Percentiles rank a stretch among this genome's conserved stretches.
phyloP scores from a whole-genome alignment of 148 eudicot species.

The Nepenthes mirabilis region DNA sequence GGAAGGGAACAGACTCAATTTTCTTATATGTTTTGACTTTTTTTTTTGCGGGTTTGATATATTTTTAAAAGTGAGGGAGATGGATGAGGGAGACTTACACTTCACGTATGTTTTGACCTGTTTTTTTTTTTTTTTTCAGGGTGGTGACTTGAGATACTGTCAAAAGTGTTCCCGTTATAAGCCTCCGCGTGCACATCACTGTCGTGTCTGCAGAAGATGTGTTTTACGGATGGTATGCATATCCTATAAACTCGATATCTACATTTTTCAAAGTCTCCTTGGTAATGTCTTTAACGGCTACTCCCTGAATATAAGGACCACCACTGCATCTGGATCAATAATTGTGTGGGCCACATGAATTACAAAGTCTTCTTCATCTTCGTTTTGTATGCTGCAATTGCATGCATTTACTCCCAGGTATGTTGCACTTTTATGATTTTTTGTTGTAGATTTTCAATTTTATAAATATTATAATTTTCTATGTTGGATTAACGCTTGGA shows the following conservation, averaged over 20 bases:
- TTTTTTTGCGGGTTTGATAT: slow-evolving; percentile 31
- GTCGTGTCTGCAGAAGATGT: slow-evolving; percentile 90
- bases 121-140: slow-evolving; percentile 25
- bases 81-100: no score
- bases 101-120: no score
- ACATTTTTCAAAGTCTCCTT: slow-evolving; percentile 4
- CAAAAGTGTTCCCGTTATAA: slow-evolving; percentile 88
- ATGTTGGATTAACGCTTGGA: no score
- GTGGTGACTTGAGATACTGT: slow-evolving; percentile 93
- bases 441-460: no score
- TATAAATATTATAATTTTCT: no score
- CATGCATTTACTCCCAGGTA: slow-evolving; percentile 89
- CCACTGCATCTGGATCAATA: slow-evolving; percentile 96
- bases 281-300: slow-evolving; percentile 21
- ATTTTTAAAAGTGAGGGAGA: no score
- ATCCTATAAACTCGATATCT: slow-evolving; percentile 3
- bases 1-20: no score
- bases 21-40: no score
- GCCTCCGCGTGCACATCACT: slow-evolving; percentile 99
- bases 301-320: slow-evolving; percentile 67
- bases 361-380: slow-evolving; percentile 86
- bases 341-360: slow-evolving; percentile 93
- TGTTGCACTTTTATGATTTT: slow-evolving; percentile 5
- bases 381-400: slow-evolving; percentile 63
- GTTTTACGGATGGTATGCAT: slow-evolving; percentile 80